These are phyloP conservation scores for Dichomitus squalens DNA, from an alignment of 1,284 basidiomycete species.

Conservation along the genomic window DNA sequence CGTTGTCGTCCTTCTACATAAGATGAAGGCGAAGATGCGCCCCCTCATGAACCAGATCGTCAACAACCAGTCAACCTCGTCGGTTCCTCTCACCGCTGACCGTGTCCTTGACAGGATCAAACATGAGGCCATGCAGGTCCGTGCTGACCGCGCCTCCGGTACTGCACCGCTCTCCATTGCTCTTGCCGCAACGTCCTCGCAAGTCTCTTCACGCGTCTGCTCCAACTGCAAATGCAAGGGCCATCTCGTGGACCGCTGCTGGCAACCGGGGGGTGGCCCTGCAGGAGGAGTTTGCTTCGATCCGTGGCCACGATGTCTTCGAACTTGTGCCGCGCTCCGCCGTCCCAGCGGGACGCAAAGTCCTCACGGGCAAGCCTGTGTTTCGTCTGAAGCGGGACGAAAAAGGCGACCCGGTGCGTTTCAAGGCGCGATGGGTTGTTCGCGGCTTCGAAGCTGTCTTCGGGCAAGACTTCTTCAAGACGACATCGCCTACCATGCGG, in stretches of 20 bases:
- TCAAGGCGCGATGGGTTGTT: slow-evolving; percentile 12
- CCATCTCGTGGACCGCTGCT: slow-evolving; percentile 4
- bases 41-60: slow-evolving; percentile 11
- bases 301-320: slow-evolving; percentile 13
- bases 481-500: slow-evolving; percentile 17
- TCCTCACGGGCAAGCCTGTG: slow-evolving; percentile 15
- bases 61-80: background rate
- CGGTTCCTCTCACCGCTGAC: background rate
- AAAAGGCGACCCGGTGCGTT: slow-evolving; percentile 2
- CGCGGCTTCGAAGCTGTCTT: slow-evolving; percentile 11
- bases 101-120: slow-evolving; percentile 12
- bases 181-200: background rate
- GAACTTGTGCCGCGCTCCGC: slow-evolving; percentile 10
- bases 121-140: slow-evolving; percentile 3
- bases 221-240: slow-evolving; percentile 8
- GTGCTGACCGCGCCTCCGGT: no score
- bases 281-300: slow-evolving; percentile 15
- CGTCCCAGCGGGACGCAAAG: slow-evolving; percentile 5
- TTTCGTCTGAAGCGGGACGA: slow-evolving; percentile 14
- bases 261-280: slow-evolving; percentile 27
- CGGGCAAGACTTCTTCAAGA: slow-evolving; percentile 11
- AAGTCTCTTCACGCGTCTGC: background rate
- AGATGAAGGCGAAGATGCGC: slow-evolving; percentile 1
- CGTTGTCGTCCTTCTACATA: slow-evolving; percentile 10
- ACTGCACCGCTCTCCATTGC: no score